Evolutionary conservation across 2,329 filamentous ascomycete genomes (phyloP).

Genomic region (Aspergillus flavus): DNA sequence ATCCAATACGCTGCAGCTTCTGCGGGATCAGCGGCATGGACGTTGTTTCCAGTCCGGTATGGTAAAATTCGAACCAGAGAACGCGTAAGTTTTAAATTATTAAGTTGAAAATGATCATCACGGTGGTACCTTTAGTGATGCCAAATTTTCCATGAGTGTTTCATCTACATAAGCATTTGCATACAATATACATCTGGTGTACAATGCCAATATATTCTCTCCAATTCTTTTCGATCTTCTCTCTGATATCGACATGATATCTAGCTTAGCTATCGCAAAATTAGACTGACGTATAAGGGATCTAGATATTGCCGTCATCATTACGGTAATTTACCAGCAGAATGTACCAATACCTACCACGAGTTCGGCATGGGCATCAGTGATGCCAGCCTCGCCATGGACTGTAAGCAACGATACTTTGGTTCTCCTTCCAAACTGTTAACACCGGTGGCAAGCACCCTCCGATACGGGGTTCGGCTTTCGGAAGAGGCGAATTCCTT

Average conservation of each 20-base stretch:
- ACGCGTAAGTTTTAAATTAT: constrained; percentile 14
- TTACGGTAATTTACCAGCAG: constrained; percentile 14
- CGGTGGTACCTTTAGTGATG: constrained; percentile 4
- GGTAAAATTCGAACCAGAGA: constrained; percentile 8
- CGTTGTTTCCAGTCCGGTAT: constrained; percentile 10
- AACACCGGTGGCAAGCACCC: constrained; percentile 12
- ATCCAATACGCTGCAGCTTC: constrained; percentile 7
- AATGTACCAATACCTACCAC: constrained; percentile 7
- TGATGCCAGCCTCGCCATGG: constrained; percentile 17
- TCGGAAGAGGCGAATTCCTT: constrained; percentile 4
- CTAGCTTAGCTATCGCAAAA: background rate
- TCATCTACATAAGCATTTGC: constrained; percentile 8
- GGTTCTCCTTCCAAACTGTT: constrained; percentile 10
- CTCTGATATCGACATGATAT: background rate
- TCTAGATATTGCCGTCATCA: background rate
- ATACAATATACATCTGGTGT: background rate
- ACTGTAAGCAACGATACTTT: constrained; percentile 12
- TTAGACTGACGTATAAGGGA: background rate
- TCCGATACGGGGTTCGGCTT: constrained; percentile 3
- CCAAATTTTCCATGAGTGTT: constrained; percentile 7
- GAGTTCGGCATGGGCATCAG: constrained; percentile 1
- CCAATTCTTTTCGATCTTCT: background rate
- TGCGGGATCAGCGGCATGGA: constrained; percentile 7
- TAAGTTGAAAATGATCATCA: constrained; percentile 11
- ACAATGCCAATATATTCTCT: background rate